A percentile compares a stretch with the other conserved stretches of the same genome.
Evolutionary conservation across 805 yeast genomes (phyloP).

Genomic region (Lachancea sp.): DNA sequence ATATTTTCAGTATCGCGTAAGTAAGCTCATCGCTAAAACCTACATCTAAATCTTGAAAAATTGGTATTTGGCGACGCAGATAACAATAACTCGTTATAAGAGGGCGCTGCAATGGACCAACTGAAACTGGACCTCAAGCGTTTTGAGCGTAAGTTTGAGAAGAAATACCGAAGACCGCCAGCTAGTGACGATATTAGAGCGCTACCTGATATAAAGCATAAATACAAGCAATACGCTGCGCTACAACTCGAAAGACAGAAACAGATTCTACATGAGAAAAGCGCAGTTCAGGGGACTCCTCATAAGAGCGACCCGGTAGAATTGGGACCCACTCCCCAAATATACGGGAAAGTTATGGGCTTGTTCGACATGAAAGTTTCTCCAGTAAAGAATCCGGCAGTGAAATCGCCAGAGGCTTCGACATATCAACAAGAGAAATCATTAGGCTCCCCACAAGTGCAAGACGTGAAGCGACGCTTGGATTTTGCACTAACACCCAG

Average conservation of each 20-base stretch:
- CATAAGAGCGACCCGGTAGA: slow-evolving; percentile 29
- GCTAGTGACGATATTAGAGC: slow-evolving; percentile 41
- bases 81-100: background rate
- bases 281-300: slow-evolving; percentile 10
- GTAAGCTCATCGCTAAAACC: background rate
- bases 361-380: slow-evolving; percentile 52
- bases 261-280: slow-evolving; percentile 3
- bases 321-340: slow-evolving; percentile 84
- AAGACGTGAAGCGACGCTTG: slow-evolving; percentile 18
- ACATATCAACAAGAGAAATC: slow-evolving; percentile 1
- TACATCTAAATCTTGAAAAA: background rate
- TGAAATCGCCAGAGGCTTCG: slow-evolving; percentile 3
- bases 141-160: slow-evolving; percentile 48
- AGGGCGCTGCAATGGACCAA: slow-evolving; percentile 8
- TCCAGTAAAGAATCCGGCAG: slow-evolving; percentile 14
- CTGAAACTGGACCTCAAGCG: slow-evolving; percentile 43
- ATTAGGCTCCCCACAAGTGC: background rate
- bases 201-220: slow-evolving; percentile 31
- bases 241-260: slow-evolving; percentile 17
- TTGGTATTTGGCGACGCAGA: background rate
- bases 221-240: slow-evolving; percentile 33
- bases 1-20: background rate
- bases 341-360: slow-evolving; percentile 68
- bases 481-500: slow-evolving; percentile 18
- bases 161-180: slow-evolving; percentile 40